Evolutionary conservation across 2,329 filamentous ascomycete species (phyloP).

Genomic region (Teratosphaeriaceae sp.): DNA sequence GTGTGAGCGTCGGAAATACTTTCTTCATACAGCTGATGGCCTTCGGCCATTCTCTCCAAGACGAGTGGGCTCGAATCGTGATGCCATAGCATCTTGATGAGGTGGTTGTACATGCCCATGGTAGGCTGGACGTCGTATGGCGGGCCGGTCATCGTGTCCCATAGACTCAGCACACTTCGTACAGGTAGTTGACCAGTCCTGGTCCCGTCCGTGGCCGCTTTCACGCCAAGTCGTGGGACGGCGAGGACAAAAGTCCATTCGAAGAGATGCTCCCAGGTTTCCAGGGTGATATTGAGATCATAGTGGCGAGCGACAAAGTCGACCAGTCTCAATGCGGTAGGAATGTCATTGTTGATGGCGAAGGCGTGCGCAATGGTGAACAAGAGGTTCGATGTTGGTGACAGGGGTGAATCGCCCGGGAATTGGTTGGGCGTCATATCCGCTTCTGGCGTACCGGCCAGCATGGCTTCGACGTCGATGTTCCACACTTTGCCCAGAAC

Average conservation of each 20-base stretch:
- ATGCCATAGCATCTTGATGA: constrained; percentile 23
- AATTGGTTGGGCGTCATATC: constrained; percentile 33
- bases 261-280: constrained; percentile 61
- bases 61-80: constrained; percentile 13
- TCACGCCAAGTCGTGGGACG: constrained; percentile 22
- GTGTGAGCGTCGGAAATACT: background rate
- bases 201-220: constrained; percentile 27
- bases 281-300: constrained; percentile 48
- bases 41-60: constrained; percentile 20
- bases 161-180: constrained; percentile 48
- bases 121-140: constrained; percentile 52
- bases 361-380: constrained; percentile 62
- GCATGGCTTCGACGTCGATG: constrained; percentile 42
- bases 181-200: constrained; percentile 32
- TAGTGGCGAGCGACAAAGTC: constrained; percentile 58
- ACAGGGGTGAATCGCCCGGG: constrained; percentile 45
- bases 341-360: constrained; percentile 58
- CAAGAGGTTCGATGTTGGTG: constrained; percentile 55
- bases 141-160: constrained; percentile 52
- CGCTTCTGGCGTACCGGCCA: constrained; percentile 25
- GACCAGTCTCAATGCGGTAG: constrained; percentile 52
- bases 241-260: constrained; percentile 59
- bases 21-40: constrained; percentile 8
- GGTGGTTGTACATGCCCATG: constrained; percentile 47
- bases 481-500: constrained; percentile 50